phyloP scores from a whole-genome alignment of 2,329 filamentous ascomycete species.

The Monilinia aucupariae region DNA sequence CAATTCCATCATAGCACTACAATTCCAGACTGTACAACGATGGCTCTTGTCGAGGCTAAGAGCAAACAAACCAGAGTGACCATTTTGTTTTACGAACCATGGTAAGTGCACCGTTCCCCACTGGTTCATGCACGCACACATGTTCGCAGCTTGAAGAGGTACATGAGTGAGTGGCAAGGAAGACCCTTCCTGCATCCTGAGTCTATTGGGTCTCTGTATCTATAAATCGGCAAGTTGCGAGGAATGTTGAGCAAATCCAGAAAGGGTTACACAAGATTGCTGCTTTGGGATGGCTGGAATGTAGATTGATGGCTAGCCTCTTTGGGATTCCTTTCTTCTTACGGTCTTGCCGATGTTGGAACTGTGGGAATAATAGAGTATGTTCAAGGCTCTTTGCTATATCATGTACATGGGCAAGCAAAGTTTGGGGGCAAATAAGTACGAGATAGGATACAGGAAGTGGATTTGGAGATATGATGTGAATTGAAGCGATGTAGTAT shows the following conservation, averaged over 20 bases:
- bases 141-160: not conserved
- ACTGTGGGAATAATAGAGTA: not conserved
- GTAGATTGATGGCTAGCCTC: constrained; percentile 1
- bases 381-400: not conserved
- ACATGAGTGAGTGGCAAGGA: not conserved
- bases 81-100: constrained; percentile 16
- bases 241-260: constrained; percentile 12
- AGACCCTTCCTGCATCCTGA: not conserved
- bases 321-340: not conserved
- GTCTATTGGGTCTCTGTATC: not conserved
- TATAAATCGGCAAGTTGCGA: not conserved
- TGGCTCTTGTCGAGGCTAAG: constrained; percentile 27
- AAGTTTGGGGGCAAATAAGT: not conserved
- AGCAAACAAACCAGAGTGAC: constrained; percentile 26
- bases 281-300: constrained; percentile 10
- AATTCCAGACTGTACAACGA: constrained; percentile 3
- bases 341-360: not conserved
- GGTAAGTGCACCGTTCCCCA: constrained; percentile 29
- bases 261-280: not conserved
- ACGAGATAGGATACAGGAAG: not conserved
- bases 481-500: not conserved
- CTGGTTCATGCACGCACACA: constrained; percentile 27
- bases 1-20: not conserved
- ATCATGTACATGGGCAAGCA: not conserved
- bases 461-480: not conserved